phyloP scores from a whole-genome alignment of 2,329 filamentous ascomycete species.

The Fusarium kyushuense region DNA sequence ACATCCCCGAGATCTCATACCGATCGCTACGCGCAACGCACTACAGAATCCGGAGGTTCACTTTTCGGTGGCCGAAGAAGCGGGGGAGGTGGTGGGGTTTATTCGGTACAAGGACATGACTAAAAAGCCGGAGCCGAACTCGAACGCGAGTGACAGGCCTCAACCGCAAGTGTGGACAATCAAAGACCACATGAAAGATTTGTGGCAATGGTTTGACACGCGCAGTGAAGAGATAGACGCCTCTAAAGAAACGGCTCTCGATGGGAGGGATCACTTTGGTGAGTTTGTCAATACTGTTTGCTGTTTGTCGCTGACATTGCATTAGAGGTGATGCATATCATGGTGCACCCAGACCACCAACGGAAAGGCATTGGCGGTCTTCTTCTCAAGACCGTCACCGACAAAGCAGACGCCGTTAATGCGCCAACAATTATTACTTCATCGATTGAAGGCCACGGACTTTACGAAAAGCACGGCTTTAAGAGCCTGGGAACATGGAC shows the following conservation, averaged over 20 bases:
- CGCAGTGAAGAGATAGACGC: conserved; percentile 37
- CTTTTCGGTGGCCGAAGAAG: conserved; percentile 39
- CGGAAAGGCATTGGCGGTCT: conserved; percentile 38
- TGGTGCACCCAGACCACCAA: conserved; percentile 43
- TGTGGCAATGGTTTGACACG: conserved; percentile 39
- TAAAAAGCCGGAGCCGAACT: conserved; percentile 21
- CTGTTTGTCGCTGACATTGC: conserved; percentile 1
- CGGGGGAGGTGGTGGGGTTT: conserved; percentile 35
- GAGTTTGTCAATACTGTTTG: conserved; percentile 13
- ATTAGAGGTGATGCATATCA: conserved; percentile 42
- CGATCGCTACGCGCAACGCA: conserved; percentile 25
- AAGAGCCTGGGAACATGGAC: conserved; percentile 30
- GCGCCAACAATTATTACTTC: conserved; percentile 33
- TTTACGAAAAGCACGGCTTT: conserved; percentile 39
- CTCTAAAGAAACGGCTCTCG: conserved; percentile 27
- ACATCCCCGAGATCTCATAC: conserved; percentile 36
- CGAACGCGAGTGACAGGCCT: conserved; percentile 10
- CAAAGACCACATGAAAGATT: conserved; percentile 38
- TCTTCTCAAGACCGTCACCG: conserved; percentile 28
- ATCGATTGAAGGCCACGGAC: conserved; percentile 29
- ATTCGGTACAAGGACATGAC: conserved; percentile 29
- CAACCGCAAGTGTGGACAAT: conserved; percentile 12
- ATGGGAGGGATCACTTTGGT: conserved; percentile 37
- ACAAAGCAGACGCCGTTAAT: conserved; percentile 32
- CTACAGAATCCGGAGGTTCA: conserved; percentile 26